These are phyloP conservation scores for Trametes sp. DNA, from an alignment of 1,284 basidiomycete genomes.

Conservation along the genomic window DNA sequence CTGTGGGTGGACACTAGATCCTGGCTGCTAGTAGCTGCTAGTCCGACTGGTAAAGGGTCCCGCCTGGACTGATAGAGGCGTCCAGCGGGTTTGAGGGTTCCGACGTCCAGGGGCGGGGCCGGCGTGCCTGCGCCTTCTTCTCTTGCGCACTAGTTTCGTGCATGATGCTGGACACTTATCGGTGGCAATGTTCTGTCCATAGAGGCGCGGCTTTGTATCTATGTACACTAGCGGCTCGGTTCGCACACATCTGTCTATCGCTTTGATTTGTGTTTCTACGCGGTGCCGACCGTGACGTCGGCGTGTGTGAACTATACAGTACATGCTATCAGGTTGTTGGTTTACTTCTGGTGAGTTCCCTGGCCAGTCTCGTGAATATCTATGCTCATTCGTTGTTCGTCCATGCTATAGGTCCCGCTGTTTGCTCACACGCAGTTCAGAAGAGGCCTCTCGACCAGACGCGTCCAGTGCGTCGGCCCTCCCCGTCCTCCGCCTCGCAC, in stretches of 20 bases:
- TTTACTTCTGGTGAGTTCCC: not conserved
- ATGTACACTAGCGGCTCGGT: conserved; percentile 12
- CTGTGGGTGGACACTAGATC: not conserved
- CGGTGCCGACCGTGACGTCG: not conserved
- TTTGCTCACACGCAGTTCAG: not conserved
- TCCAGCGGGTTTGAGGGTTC: not conserved
- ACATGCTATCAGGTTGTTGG: too few species aligned
- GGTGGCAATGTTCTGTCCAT: conserved; percentile 1
- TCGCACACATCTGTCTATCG: not conserved
- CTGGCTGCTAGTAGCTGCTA: not conserved
- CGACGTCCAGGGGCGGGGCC: conserved; percentile 24
- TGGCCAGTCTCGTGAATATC: too few species aligned
- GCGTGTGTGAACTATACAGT: not conserved
- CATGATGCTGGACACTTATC: not conserved
- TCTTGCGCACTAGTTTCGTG: not conserved
- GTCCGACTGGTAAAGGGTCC: not conserved
- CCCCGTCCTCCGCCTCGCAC: not conserved
- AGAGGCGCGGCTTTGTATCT: conserved; percentile 11
- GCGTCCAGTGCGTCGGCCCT: not conserved
- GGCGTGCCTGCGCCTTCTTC: conserved; percentile 19
- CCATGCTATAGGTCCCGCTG: too few species aligned
- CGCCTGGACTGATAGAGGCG: conserved; percentile 2
- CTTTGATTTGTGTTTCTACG: not conserved
- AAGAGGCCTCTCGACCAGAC: too few species aligned
- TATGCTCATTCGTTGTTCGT: too few species aligned